These are phyloP conservation scores for Hypoxylon sp. DNA, from an alignment of 2,329 filamentous ascomycete genomes.

Conservation along the genomic window DNA sequence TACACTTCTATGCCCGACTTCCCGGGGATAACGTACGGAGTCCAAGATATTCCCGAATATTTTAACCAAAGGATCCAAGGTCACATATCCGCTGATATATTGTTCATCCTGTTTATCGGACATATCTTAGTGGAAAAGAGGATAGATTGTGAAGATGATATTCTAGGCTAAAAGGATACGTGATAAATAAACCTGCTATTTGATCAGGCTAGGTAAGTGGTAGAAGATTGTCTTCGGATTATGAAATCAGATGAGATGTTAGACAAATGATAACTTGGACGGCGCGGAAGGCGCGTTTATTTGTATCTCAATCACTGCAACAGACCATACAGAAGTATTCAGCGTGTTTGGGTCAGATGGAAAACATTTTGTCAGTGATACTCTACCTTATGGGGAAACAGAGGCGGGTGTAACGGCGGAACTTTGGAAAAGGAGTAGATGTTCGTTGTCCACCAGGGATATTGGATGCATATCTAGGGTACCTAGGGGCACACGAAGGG, in stretches of 20 bases:
- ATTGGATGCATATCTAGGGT: neutral
- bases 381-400: neutral
- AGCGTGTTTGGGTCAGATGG: neutral
- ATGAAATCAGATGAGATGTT: neutral
- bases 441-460: neutral
- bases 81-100: neutral
- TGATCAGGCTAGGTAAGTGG: neutral
- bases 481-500: neutral
- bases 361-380: neutral
- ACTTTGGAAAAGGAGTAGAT: neutral
- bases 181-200: too few species aligned
- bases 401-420: neutral
- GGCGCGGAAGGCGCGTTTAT: neutral
- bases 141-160: too few species aligned
- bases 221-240: neutral
- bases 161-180: neutral
- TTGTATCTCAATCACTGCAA: too few species aligned
- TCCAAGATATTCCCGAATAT: too few species aligned
- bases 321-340: too few species aligned
- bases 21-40: neutral
- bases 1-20: constrained; percentile 1
- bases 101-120: neutral
- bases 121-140: neutral
- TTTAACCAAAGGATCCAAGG: too few species aligned
- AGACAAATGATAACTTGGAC: neutral